Evolutionary conservation across 2,329 filamentous ascomycete genomes (phyloP), one percentile per base, ranked within the genome.

Genomic region (Fusarium decemcellulare): DNA sequence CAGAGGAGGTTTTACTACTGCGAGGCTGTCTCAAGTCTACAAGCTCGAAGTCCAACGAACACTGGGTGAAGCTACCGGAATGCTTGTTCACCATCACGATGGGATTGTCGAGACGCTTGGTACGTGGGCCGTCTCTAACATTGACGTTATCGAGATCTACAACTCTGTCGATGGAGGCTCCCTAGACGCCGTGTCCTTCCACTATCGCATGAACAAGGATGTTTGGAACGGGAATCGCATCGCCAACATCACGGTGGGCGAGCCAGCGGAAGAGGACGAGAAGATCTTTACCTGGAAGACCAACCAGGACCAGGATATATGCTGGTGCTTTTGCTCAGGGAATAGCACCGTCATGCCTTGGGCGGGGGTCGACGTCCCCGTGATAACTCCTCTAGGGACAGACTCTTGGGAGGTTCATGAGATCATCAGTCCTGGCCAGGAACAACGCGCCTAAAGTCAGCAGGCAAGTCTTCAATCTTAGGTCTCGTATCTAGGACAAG

Each of bases 41-140:
- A 53, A 40, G 12, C 43, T 63, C 9, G 39, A 43, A 14, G 60
- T 58, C 23, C 60, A 63, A 6, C 34, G 37, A 8, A 39, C 46
- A 4, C 32, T 29, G 10, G 36, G 18, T 7, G 15, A 32, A 12
- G 43, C 44, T 18, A 44, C 55, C 34, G 50, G 60, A 16, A 58
- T 63, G 60, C 43, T 34, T 10, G 29, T 63, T 5, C 54, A 58
- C 32, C 48, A 52, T 23, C 16, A 30, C 29, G 50, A 54, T n/a
- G 42, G 32, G 9, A n/a, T 30, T 12, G n/a, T 58, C 11, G 53
- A 62, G 16, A 47, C 44, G 14, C 34, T 62, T 12, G 59, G 59
- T 1, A 36, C 52, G n/a, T 62, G 53, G 53, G 47, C 57, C 30
- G 8, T 36, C 12, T 11, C 46, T 27, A 50, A 50, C n/a, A 34